Base-by-base conservation (phyloP, 805 yeast genomes). In the Teunomyces barrocoloradensis region DNA sequence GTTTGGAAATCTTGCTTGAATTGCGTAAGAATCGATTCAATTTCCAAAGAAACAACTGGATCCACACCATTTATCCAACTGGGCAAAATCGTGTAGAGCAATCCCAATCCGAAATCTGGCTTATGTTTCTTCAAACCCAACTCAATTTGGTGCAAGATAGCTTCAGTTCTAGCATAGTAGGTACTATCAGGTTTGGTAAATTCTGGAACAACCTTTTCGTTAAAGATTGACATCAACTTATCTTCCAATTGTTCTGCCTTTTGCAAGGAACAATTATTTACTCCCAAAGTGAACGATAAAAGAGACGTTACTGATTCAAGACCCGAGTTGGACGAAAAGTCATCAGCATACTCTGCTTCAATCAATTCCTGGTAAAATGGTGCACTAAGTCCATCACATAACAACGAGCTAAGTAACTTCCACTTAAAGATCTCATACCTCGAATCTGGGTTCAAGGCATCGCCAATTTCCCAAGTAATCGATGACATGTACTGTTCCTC, bases 331-430 rank as follows among this genome's bases (percentile, higher is more conserved):
- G 89, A 87, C 0, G 92, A 73, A 60, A 84, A 94, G 54, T 94
- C 97, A 44, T 87, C 80, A 36, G 94, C 98, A 29, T 84, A 61
- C 1, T 92, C 94, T 1, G 86, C 68, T 63, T 94, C 99, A 46
- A 94, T 86, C 46, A 94, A 71, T n/a, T 80, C 80, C 64, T 90
- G 89, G 65, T 91, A 89, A 46, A 94, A 74, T 5, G 96, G 92
- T 5, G 98, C 85, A 10, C 94, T 86, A 60, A 92, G 98, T 2
- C 98, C 98, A 61, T 89, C 96, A 54, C 85, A 79, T 29, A 94
- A 71, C 44, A 94, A 69, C 20, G 84, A 79, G 17, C 87, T 80
- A 42, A 90, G 68, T 7, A 90, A 70, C 48, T 84, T 85, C 75
- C 90, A 73, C 39, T 86, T 75, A 62, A 91, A 87, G 0, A 89